A percentile compares a stretch with the other conserved stretches of the same genome.
phyloP scores from a whole-genome alignment of 2,329 filamentous ascomycete species.

The Ascocoryne sarcoides region DNA sequence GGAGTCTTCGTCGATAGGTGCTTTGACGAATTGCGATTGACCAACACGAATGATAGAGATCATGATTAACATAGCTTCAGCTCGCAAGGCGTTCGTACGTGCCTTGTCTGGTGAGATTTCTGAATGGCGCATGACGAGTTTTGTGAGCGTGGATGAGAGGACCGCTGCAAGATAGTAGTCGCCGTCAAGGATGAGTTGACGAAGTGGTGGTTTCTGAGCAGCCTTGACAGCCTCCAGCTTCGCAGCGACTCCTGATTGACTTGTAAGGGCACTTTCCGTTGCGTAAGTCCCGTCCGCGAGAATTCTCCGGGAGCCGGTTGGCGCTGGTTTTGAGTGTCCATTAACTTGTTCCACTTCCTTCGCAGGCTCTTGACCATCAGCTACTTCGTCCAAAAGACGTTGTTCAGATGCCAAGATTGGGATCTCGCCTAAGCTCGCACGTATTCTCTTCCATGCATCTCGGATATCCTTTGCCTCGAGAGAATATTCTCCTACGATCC shows the following conservation, averaged over 20 bases:
- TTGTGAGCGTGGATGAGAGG: slow-evolving; percentile 90
- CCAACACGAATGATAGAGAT: slow-evolving; percentile 97
- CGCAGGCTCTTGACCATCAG: slow-evolving; percentile 57
- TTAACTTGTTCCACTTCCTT: slow-evolving; percentile 61
- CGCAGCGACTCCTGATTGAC: slow-evolving; percentile 79
- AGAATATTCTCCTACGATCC: slow-evolving; percentile 97
- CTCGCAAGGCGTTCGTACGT: slow-evolving; percentile 86
- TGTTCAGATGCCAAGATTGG: slow-evolving; percentile 95
- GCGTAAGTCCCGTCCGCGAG: slow-evolving; percentile 96
- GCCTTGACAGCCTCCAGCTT: slow-evolving; percentile 95
- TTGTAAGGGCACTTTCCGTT: slow-evolving; percentile 91
- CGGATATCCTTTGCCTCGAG: slow-evolving; percentile 88
- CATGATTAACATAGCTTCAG: slow-evolving; percentile 99
- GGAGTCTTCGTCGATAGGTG: slow-evolving; percentile 94
- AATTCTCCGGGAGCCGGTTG: slow-evolving; percentile 81
- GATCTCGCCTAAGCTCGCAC: slow-evolving; percentile 89
- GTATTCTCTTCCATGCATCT: slow-evolving; percentile 93
- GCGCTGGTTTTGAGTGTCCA: slow-evolving; percentile 68
- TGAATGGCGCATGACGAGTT: slow-evolving; percentile 94
- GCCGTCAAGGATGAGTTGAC: slow-evolving; percentile 90
- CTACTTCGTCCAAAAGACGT: slow-evolving; percentile 74
- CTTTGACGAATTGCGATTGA: slow-evolving; percentile 97
- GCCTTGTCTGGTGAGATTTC: slow-evolving; percentile 81
- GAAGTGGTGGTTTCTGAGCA: slow-evolving; percentile 88
- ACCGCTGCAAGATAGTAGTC: slow-evolving; percentile 96